phyloP scores from a whole-genome alignment of 2,329 filamentous ascomycete species.

The Penicillium nordicum region DNA sequence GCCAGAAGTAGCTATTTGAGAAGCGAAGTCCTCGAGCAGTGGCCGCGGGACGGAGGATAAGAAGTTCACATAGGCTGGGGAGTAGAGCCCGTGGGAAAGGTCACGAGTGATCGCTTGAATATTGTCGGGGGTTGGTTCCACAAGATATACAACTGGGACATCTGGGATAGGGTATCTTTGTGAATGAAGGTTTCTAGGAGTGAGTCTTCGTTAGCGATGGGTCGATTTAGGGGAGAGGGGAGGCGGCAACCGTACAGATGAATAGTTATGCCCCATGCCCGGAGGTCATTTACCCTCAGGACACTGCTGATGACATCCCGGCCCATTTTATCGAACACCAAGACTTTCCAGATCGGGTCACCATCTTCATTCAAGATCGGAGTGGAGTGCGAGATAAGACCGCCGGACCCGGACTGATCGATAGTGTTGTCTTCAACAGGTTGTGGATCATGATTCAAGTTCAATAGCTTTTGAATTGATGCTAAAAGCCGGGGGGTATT shows the following conservation, averaged over 20 bases:
- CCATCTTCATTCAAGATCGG: conserved; percentile 81
- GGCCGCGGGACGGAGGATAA: conserved; percentile 87
- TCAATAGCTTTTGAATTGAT: conserved; percentile 92
- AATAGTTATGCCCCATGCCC: conserved; percentile 93
- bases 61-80: conserved; percentile 95
- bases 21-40: conserved; percentile 89
- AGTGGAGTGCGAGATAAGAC: conserved; percentile 64
- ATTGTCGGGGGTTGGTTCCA: conserved; percentile 81
- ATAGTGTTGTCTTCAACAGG: conserved; percentile 56
- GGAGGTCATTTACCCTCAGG: conserved; percentile 85
- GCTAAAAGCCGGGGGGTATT: conserved; percentile 50
- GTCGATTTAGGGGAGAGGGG: not conserved
- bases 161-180: conserved; percentile 88
- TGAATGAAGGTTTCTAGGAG: conserved; percentile 69
- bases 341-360: conserved; percentile 94
- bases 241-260: conserved; percentile 64
- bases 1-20: conserved; percentile 76
- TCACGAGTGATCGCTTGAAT: conserved; percentile 79
- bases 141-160: conserved; percentile 92
- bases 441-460: conserved; percentile 73
- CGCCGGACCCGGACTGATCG: conserved; percentile 57
- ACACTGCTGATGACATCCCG: conserved; percentile 97
- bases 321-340: conserved; percentile 90
- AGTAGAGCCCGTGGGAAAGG: conserved; percentile 81
- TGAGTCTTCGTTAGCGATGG: conserved; percentile 17